Percentiles rank a stretch among this genome's conserved stretches.
Conservation (phyloP, 2,329 filamentous ascomycete genomes). For the Exophiala spinifera region DNA sequence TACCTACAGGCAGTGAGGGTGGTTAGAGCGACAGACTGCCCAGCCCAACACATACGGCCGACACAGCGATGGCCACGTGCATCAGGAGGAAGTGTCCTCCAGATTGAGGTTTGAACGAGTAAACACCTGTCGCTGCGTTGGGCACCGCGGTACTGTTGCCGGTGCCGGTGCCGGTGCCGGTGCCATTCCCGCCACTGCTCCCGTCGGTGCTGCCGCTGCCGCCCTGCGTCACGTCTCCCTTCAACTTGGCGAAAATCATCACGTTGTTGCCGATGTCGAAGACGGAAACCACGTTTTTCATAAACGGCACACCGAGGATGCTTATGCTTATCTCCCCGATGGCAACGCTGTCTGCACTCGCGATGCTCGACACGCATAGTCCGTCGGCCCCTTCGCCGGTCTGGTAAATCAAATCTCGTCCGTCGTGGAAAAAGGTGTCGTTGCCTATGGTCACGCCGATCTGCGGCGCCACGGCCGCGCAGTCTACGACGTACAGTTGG, state of each 20-base stretch:
- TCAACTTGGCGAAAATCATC: slow-evolving; percentile 8
- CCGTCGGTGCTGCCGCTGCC: no score
- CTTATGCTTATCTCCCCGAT: slow-evolving; percentile 17
- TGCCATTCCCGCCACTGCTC: no score
- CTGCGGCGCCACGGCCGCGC: slow-evolving; percentile 40
- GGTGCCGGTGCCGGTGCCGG: background rate
- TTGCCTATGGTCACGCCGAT: slow-evolving; percentile 43
- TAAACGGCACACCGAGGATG: slow-evolving; percentile 46
- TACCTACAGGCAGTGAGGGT: no score
- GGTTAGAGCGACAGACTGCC: no score
- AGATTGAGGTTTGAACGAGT: no score
- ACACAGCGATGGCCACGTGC: no score
- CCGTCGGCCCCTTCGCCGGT: slow-evolving; percentile 22
- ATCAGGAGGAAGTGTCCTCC: no score
- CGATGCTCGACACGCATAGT: slow-evolving; percentile 22
- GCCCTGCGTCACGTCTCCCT: slow-evolving; percentile 7
- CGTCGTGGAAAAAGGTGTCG: slow-evolving; percentile 34
- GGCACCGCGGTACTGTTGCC: background rate
- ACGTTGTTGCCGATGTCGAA: slow-evolving; percentile 47
- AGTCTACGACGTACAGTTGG: slow-evolving; percentile 41
- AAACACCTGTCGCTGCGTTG: no score
- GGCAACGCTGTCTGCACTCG: slow-evolving; percentile 21
- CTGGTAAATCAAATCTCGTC: slow-evolving; percentile 34
- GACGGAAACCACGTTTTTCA: slow-evolving; percentile 51
- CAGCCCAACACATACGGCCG: no score